Conservation (phyloP, 352 stramenopile genomes). For the Phytophthora lateralis region DNA sequence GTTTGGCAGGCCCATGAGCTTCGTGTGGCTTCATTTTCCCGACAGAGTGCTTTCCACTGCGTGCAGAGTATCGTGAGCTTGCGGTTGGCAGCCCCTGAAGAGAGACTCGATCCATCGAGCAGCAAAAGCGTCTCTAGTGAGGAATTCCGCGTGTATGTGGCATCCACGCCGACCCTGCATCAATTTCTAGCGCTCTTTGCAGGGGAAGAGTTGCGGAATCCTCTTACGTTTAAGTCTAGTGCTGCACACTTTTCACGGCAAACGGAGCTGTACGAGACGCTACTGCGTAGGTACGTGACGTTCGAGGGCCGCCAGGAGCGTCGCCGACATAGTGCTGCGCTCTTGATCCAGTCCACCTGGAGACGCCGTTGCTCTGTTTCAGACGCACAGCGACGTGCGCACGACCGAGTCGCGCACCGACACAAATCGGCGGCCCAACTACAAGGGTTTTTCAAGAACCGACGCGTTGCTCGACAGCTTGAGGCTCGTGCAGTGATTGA, state of each 20-base stretch:
- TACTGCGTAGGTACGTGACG: conserved; percentile 55
- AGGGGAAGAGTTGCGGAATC: conserved; percentile 67
- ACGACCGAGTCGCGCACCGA: conserved; percentile 35
- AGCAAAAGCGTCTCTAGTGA: conserved; percentile 24
- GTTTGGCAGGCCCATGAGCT: conserved; percentile 48
- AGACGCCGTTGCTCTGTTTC: conserved; percentile 52
- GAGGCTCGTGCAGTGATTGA: conserved; percentile 60
- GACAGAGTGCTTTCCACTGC: conserved; percentile 30
- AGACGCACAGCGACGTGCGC: conserved; percentile 29
- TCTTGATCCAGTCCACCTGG: conserved; percentile 75
- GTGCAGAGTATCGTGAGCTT: conserved; percentile 15
- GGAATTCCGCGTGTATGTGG: conserved; percentile 45
- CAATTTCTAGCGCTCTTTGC: conserved; percentile 66
- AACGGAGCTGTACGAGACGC: conserved; percentile 43
- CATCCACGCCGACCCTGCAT: conserved; percentile 34
- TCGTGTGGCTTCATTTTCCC: conserved; percentile 20
- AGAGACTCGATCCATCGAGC: neutral
- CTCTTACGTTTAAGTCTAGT: conserved; percentile 48
- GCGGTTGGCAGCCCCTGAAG: conserved; percentile 1
- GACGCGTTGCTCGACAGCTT: conserved; percentile 52
- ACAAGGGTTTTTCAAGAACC: conserved; percentile 59
- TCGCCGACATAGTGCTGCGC: conserved; percentile 41
- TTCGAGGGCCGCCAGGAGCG: conserved; percentile 49
- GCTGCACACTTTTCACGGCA: conserved; percentile 36
- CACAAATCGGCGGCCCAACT: conserved; percentile 52